phyloP scores from a whole-genome alignment of 768 basidiomycete species.

The Floccularia luteovirens region DNA sequence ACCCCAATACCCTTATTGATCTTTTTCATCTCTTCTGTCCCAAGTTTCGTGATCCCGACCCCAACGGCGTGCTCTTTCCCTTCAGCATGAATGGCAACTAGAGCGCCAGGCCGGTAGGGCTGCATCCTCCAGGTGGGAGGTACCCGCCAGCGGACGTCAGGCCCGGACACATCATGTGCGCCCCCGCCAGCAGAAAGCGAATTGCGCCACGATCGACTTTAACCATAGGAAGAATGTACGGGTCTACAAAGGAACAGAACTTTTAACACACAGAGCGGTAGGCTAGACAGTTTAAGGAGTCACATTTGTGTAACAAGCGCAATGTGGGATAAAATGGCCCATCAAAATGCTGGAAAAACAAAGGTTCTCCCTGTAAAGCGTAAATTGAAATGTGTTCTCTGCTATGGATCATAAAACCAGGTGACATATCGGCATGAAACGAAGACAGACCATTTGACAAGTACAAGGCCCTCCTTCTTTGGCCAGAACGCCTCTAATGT shows the following conservation, averaged over 20 bases:
- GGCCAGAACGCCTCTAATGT: slow-evolving; percentile 92
- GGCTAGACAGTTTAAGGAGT: neutral
- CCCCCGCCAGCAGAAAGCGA: slow-evolving; percentile 89
- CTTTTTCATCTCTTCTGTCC: slow-evolving; percentile 83
- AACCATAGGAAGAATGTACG: slow-evolving; percentile 81
- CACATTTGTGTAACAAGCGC: slow-evolving; percentile 87
- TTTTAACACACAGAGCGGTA: neutral
- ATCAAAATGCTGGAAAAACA: slow-evolving; percentile 96
- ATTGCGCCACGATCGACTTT: slow-evolving; percentile 96
- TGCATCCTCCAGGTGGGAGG: slow-evolving; percentile 66
- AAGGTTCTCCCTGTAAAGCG: slow-evolving; percentile 76
- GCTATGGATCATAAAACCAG: slow-evolving; percentile 38
- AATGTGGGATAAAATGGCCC: slow-evolving; percentile 89
- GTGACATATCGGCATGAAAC: slow-evolving; percentile 7
- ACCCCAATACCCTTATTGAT: slow-evolving; percentile 90
- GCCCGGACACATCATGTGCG: slow-evolving; percentile 97
- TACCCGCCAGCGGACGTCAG: slow-evolving; percentile 88
- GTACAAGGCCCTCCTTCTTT: slow-evolving; percentile 92
- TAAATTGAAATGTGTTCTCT: slow-evolving; percentile 95
- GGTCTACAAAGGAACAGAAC: slow-evolving; percentile 50
- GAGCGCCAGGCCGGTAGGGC: slow-evolving; percentile 60
- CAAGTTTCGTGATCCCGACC: slow-evolving; percentile 74
- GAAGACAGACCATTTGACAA: slow-evolving; percentile 83
- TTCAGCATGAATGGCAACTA: slow-evolving; percentile 93
- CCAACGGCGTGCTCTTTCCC: slow-evolving; percentile 91